phyloP scores from a whole-genome alignment of 768 basidiomycete species.

The Phanerochaete carnosa region DNA sequence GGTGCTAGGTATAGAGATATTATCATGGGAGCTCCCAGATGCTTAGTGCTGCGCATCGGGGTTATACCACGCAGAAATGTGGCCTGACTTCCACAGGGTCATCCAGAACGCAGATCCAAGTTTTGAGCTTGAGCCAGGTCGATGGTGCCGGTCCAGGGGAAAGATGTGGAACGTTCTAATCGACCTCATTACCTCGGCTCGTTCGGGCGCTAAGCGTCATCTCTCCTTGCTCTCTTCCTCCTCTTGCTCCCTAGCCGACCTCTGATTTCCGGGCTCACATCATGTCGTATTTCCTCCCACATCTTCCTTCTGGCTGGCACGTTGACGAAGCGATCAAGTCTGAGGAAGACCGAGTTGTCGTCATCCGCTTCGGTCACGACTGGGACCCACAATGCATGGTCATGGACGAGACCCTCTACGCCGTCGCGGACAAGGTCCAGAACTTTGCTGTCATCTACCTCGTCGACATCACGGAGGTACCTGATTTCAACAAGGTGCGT shows the following conservation, averaged over 20 bases:
- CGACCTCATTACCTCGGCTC: not conserved
- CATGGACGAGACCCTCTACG: slow-evolving; percentile 96
- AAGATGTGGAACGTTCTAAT: not conserved
- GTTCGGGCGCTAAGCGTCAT: not conserved
- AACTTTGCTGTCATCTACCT: slow-evolving; percentile 98
- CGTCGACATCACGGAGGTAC: slow-evolving; percentile 92
- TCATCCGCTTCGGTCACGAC: slow-evolving; percentile 93
- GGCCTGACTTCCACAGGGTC: too few relatives aligned
- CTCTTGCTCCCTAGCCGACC: not conserved
- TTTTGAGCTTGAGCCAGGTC: not conserved
- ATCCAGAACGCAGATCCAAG: too few relatives aligned
- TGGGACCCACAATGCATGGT: slow-evolving; percentile 96
- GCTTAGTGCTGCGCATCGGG: too few relatives aligned
- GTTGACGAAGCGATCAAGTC: slow-evolving; percentile 99
- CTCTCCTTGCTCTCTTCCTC: not conserved
- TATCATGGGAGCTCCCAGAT: too few relatives aligned
- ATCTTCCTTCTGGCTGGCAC: slow-evolving; percentile 93
- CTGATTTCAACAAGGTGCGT: slow-evolving; percentile 95
- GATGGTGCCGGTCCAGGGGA: not conserved
- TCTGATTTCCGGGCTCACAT: not conserved
- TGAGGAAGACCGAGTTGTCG: slow-evolving; percentile 94
- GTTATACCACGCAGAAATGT: too few relatives aligned
- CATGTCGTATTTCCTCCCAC: slow-evolving; percentile 91
- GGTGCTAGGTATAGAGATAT: too few relatives aligned
- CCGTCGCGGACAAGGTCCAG: slow-evolving; percentile 93